Conservation (phyloP, 2,329 filamentous ascomycete genomes). For the Blumeria graminis region DNA sequence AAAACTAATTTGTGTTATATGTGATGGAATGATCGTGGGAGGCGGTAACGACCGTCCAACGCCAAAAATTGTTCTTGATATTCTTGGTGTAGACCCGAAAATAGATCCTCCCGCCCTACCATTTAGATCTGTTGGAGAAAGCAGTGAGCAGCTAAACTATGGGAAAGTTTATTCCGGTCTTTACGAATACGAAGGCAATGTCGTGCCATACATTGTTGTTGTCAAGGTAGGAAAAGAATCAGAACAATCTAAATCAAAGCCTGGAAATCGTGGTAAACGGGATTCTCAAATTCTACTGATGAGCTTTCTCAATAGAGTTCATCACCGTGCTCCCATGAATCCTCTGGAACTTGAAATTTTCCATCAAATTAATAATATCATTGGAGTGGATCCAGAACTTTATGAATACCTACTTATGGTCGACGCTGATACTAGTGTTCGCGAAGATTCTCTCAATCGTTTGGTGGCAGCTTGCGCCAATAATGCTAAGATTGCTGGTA, state of each 20-base stretch:
- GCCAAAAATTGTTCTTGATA: conserved; percentile 91
- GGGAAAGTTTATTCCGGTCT: conserved; percentile 96
- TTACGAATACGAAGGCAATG: conserved; percentile 92
- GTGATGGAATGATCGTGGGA: conserved; percentile 92
- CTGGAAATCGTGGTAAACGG: conserved; percentile 93
- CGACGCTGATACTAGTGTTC: conserved; percentile 87
- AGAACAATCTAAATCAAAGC: conserved; percentile 73
- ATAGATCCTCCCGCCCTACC: conserved; percentile 82
- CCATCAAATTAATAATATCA: conserved; percentile 98
- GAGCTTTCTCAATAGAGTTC: conserved; percentile 94
- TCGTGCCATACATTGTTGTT: conserved; percentile 85
- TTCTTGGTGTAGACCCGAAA: conserved; percentile 90
- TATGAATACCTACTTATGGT: conserved; percentile 97
- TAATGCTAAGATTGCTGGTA: conserved; percentile 87
- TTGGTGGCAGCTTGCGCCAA: conserved; percentile 82
- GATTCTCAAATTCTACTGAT: conserved; percentile 91
- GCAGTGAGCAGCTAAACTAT: conserved; percentile 86
- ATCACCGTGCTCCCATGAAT: conserved; percentile 82
- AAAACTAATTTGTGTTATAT: conserved; percentile 89
- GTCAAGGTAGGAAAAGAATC: conserved; percentile 97
- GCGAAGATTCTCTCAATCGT: conserved; percentile 76
- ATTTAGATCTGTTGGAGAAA: conserved; percentile 77
- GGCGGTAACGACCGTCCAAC: conserved; percentile 90
- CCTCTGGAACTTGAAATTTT: conserved; percentile 95
- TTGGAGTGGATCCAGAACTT: conserved; percentile 87